Conservation (phyloP, 2,329 filamentous ascomycete species). For the Kalmusia sp. region DNA sequence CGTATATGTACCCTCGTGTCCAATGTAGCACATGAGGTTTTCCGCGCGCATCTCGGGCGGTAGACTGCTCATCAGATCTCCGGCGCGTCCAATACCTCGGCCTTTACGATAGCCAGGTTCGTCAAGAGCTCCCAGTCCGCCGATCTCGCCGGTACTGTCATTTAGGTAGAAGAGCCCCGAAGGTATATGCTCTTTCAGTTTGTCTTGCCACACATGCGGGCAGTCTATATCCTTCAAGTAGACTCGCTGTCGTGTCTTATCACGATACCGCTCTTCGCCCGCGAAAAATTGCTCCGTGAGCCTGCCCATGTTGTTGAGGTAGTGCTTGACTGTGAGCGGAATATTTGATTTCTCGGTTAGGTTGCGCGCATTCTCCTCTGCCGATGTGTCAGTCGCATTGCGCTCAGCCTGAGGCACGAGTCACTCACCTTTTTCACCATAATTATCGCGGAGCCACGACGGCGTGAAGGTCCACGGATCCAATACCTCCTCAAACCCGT, state of each 20-base stretch:
- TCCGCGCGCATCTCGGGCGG: conserved; percentile 87
- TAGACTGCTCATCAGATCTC: conserved; percentile 94
- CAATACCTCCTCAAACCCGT: conserved; percentile 80
- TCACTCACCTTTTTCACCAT: conserved; percentile 78
- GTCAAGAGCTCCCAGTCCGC: conserved; percentile 62
- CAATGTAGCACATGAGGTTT: conserved; percentile 98
- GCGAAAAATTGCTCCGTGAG: conserved; percentile 80
- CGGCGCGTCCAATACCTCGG: conserved; percentile 72
- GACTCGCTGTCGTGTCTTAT: conserved; percentile 81
- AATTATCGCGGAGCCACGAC: conserved; percentile 79
- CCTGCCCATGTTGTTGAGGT: conserved; percentile 84
- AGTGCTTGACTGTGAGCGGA: conserved; percentile 87
- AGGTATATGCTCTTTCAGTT: conserved; percentile 79
- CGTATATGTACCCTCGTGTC: conserved; percentile 96
- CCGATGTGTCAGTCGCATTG: conserved; percentile 22
- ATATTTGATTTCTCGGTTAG: conserved; percentile 75
- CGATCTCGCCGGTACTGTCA: conserved; percentile 69
- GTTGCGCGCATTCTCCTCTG: conserved; percentile 86
- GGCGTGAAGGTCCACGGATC: conserved; percentile 80
- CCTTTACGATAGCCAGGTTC: conserved; percentile 58
- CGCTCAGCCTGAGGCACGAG: conserved; percentile 24
- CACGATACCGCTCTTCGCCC: conserved; percentile 75
- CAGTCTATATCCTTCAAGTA: conserved; percentile 99
- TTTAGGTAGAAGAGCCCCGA: conserved; percentile 89
- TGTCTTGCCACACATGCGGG: conserved; percentile 83